Evolutionary conservation across 2,329 filamentous ascomycete species (phyloP).

Genomic region (Fusarium pseudocircinatum): DNA sequence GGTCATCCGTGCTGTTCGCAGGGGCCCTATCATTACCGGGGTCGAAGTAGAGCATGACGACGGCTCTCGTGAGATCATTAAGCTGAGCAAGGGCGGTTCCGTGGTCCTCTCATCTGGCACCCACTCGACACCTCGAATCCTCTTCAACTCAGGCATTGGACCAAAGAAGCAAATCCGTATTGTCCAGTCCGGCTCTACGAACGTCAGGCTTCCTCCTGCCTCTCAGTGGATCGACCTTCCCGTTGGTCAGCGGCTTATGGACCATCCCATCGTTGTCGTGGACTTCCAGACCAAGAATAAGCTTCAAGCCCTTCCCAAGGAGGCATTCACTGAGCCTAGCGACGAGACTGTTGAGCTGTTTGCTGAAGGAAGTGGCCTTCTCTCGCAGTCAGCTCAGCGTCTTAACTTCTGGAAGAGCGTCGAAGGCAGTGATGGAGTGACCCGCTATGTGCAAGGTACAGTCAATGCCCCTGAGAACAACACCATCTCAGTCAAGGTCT

Average conservation of each 20-base stretch:
- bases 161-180: conserved; percentile 66
- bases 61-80: conserved; percentile 65
- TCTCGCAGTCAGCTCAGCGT: conserved; percentile 56
- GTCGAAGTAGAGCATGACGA: conserved; percentile 69
- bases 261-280: conserved; percentile 56
- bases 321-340: conserved; percentile 42
- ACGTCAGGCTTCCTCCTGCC: conserved; percentile 58
- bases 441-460: conserved; percentile 54
- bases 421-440: conserved; percentile 50
- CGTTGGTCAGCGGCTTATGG: conserved; percentile 65
- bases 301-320: conserved; percentile 29
- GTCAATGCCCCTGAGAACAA: conserved; percentile 55
- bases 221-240: conserved; percentile 67
- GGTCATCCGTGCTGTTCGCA: conserved; percentile 72
- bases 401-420: conserved; percentile 59
- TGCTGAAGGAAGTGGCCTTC: conserved; percentile 50
- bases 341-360: conserved; percentile 44
- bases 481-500: conserved; percentile 57
- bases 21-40: conserved; percentile 68
- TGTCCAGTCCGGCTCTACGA: conserved; percentile 56
- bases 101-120: conserved; percentile 74
- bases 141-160: conserved; percentile 69
- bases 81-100: conserved; percentile 67
- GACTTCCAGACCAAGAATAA: conserved; percentile 42
- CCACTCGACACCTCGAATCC: conserved; percentile 73